phyloP scores from a whole-genome alignment of 2,329 filamentous ascomycete genomes.

The Colletotrichum eremochloae region DNA sequence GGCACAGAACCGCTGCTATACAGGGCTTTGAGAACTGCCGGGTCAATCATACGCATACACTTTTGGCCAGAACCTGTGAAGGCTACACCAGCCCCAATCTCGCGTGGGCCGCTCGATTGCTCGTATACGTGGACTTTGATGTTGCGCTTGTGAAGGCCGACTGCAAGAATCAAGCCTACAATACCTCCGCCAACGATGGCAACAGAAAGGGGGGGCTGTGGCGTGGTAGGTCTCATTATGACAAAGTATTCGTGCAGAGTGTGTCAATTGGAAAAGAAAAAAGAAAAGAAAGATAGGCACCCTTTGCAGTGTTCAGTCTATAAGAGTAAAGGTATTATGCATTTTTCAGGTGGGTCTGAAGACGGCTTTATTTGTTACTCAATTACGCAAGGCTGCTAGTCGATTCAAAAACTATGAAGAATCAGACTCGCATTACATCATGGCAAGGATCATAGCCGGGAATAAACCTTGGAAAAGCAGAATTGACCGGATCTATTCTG shows the following conservation, averaged over 20 bases:
- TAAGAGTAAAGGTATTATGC: no score
- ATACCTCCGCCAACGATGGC: slow-evolving; percentile 73
- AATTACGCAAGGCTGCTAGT: no score
- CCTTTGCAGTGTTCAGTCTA: no score
- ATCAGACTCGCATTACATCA: no score
- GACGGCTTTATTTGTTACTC: no score
- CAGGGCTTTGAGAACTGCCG: slow-evolving; percentile 54
- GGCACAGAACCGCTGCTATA: not conserved
- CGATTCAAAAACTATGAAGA: no score
- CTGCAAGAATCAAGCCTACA: slow-evolving; percentile 66
- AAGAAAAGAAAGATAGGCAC: no score
- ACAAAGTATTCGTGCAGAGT: not conserved
- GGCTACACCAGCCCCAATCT: slow-evolving; percentile 70
- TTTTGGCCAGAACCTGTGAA: slow-evolving; percentile 68
- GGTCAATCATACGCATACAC: slow-evolving; percentile 66
- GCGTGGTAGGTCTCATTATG: not conserved
- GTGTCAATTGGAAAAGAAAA: no score
- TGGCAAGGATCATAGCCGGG: no score
- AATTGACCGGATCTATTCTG: no score
- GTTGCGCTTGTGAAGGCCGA: slow-evolving; percentile 57
- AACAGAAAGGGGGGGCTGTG: slow-evolving; percentile 45
- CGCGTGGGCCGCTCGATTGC: slow-evolving; percentile 64
- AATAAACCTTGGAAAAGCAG: no score
- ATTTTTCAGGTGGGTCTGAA: no score
- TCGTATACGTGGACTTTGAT: slow-evolving; percentile 66